These are phyloP conservation scores for Yamadazyma triangularis DNA, from an alignment of 1,139 yeast species.

Conservation along the genomic window DNA sequence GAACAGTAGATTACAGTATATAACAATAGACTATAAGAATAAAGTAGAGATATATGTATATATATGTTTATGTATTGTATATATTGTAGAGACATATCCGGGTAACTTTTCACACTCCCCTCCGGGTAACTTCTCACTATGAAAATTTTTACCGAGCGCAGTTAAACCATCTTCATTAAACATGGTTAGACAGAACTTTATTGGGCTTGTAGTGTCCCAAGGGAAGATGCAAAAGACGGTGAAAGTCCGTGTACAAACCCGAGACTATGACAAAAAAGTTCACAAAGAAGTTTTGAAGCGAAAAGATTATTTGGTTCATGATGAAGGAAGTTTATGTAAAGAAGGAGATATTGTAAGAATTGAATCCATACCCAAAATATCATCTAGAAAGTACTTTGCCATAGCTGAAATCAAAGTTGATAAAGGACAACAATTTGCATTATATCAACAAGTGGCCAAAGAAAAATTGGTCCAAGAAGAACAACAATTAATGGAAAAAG, in stretches of 20 bases:
- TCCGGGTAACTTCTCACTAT: neutral
- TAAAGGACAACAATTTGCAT: constrained; percentile 88
- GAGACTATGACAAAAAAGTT: constrained; percentile 61
- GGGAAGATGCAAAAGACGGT: constrained; percentile 96
- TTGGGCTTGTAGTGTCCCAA: constrained; percentile 91
- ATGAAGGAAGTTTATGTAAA: constrained; percentile 84
- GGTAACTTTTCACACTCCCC: no score
- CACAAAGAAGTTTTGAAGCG: constrained; percentile 75
- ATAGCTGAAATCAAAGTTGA: constrained; percentile 87
- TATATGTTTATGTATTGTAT: no score
- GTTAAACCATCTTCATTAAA: neutral
- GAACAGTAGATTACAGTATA: no score
- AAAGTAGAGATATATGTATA: neutral
- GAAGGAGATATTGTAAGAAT: constrained; percentile 96
- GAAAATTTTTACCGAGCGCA: constrained; percentile 1
- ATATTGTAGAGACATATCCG: no score
- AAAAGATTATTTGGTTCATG: constrained; percentile 88
- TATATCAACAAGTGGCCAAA: constrained; percentile 72
- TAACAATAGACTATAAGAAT: neutral
- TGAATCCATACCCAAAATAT: constrained; percentile 82
- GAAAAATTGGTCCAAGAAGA: constrained; percentile 61
- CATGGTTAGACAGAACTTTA: constrained; percentile 87
- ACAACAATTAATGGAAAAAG: constrained; percentile 43
- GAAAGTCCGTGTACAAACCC: constrained; percentile 81
- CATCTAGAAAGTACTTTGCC: constrained; percentile 83